Evolutionary conservation across 257 asterid species (phyloP).

Genomic region (Prunella vulgaris): DNA sequence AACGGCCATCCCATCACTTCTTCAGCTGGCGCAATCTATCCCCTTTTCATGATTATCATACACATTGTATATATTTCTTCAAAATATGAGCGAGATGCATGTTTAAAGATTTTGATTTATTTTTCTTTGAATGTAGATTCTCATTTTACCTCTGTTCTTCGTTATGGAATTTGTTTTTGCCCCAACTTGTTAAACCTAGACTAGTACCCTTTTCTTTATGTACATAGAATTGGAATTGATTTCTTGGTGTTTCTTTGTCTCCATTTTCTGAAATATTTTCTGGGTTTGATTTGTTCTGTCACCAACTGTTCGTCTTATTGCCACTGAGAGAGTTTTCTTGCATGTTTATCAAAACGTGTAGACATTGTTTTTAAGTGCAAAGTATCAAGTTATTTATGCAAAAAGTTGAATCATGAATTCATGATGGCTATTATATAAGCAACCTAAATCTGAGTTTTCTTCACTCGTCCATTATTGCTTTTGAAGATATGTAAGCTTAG

Average conservation of each 20-base stretch:
- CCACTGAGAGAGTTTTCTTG: slow-evolving; percentile 1
- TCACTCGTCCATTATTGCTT: background rate
- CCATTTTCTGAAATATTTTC: background rate
- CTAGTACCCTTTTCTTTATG: background rate
- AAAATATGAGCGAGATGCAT: background rate
- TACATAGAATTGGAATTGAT: background rate
- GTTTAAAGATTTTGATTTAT: background rate
- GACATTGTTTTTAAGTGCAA: background rate
- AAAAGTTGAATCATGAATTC: slow-evolving; percentile 21
- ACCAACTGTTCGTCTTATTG: background rate
- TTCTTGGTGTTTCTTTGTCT: too few species aligned
- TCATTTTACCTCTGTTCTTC: background rate
- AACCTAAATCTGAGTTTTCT: background rate
- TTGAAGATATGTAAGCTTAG: background rate
- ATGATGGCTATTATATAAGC: too few species aligned
- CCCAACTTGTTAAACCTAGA: background rate
- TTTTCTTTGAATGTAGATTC: background rate
- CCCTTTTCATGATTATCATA: background rate
- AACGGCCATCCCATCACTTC: slow-evolving; percentile 25
- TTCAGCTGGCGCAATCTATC: background rate
- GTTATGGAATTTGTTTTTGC: background rate
- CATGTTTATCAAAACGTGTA: background rate
- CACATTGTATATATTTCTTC: background rate
- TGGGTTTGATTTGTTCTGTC: background rate
- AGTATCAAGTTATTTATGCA: background rate